A percentile compares a stretch with the other conserved stretches of the same genome.
Conservation (phyloP, 305 asterid genomes). For the Nicotiana rustica region DNA sequence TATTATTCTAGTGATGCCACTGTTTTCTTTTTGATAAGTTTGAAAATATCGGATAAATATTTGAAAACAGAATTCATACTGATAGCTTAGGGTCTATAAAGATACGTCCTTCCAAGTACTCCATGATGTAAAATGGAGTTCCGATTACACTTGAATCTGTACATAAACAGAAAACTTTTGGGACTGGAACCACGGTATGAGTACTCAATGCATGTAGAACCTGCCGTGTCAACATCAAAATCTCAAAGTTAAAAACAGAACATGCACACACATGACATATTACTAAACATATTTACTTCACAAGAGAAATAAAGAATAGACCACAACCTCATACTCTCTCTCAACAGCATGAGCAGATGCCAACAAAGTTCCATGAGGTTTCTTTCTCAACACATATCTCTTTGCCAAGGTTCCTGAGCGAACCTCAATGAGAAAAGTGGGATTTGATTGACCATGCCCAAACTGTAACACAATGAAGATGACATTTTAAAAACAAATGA, state of each 20-base stretch:
- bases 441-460: constrained; percentile 98
- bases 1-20: constrained; percentile 19
- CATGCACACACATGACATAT: background rate
- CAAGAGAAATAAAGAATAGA: constrained; percentile 7
- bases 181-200: constrained; percentile 83
- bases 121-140: constrained; percentile 97
- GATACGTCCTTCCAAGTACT: constrained; percentile 91
- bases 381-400: constrained; percentile 86
- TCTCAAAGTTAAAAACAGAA: constrained; percentile 16
- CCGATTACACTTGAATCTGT: constrained; percentile 84
- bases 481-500: background rate
- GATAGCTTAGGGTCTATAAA: constrained; percentile 83
- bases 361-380: constrained; percentile 85
- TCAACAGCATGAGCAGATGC: constrained; percentile 95
- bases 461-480: constrained; percentile 55
- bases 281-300: constrained; percentile 5
- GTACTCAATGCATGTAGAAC: constrained; percentile 85
- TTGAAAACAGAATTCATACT: constrained; percentile 51
- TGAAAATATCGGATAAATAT: constrained; percentile 25
- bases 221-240: constrained; percentile 54
- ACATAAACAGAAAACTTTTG: constrained; percentile 89
- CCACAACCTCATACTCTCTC: constrained; percentile 85
- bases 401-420: constrained; percentile 60
- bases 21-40: background rate
- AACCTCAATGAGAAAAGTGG: constrained; percentile 89